Percentiles rank a stretch among this genome's conserved stretches.
Evolutionary conservation across 2,329 filamentous ascomycete species (phyloP).

Genomic region (Neofusicoccum parvum): DNA sequence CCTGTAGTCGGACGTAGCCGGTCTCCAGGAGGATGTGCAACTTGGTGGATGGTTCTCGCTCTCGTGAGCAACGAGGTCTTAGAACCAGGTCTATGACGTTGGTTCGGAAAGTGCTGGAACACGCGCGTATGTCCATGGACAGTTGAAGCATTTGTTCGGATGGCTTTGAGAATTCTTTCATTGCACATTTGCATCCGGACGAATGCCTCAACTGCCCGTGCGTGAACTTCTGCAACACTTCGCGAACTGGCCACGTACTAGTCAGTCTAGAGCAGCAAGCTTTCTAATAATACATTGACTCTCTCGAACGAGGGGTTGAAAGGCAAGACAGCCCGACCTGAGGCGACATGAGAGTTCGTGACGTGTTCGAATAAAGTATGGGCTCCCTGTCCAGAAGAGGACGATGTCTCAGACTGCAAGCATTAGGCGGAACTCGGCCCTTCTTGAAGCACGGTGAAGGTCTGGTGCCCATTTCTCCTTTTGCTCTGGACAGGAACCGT

Average conservation of each 20-base stretch:
- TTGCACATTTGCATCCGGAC: background rate
- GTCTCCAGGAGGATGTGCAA: background rate
- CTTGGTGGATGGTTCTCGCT: background rate
- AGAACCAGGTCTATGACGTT: no score
- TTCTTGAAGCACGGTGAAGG: background rate
- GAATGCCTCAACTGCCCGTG: background rate
- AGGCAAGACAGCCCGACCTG: background rate
- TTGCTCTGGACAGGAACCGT: background rate
- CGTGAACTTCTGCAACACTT: no score
- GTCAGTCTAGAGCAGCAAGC: background rate
- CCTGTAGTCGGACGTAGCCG: background rate
- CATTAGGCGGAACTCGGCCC: background rate
- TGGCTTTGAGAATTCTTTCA: background rate
- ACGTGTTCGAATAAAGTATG: conserved; percentile 2
- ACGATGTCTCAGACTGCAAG: background rate
- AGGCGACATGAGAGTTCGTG: background rate
- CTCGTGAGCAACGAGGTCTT: background rate
- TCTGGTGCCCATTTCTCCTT: background rate
- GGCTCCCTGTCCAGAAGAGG: background rate
- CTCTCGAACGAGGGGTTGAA: background rate
- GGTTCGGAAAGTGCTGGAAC: background rate
- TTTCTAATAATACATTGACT: background rate
- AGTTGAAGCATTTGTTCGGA: background rate
- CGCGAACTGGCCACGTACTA: background rate
- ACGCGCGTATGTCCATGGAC: background rate